These are phyloP conservation scores for Suillus discolor DNA, from an alignment of 768 basidiomycete species.

Conservation along the genomic window DNA sequence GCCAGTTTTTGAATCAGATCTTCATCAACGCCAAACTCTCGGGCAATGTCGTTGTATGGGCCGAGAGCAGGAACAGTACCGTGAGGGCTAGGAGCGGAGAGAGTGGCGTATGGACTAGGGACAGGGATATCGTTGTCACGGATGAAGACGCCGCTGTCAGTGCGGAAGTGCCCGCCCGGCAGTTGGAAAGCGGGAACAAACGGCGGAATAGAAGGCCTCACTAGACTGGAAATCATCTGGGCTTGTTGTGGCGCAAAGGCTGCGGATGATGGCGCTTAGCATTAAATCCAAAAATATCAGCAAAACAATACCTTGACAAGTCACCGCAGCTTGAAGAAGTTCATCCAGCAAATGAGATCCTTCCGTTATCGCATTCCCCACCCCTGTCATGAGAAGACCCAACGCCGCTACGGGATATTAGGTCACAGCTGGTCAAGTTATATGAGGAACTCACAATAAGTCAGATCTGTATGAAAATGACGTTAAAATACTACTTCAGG, in stretches of 20 bases:
- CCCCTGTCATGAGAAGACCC: constrained; percentile 56
- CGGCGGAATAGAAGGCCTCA: not conserved
- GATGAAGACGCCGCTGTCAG: not conserved
- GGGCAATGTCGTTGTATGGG: constrained; percentile 58
- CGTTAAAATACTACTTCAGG: constrained; percentile 12
- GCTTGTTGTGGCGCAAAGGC: constrained; percentile 69
- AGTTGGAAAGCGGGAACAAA: not conserved
- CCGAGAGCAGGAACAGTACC: constrained; percentile 12
- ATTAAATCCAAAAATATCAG: not conserved
- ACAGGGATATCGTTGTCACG: not conserved
- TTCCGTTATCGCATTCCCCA: not conserved
- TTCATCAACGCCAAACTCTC: constrained; percentile 75
- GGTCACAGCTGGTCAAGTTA: constrained; percentile 12
- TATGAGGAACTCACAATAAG: constrained; percentile 30
- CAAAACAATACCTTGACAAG: constrained; percentile 55
- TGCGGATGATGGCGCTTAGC: constrained; percentile 26
- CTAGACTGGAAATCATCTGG: constrained; percentile 39
- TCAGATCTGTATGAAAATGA: constrained; percentile 31
- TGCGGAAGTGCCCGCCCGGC: not conserved
- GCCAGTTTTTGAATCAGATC: constrained; percentile 68
- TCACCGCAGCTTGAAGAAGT: constrained; percentile 47
- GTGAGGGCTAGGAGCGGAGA: not conserved
- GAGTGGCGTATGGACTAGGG: not conserved
- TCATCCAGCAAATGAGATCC: constrained; percentile 44
- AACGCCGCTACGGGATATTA: constrained; percentile 50